Evolutionary conservation across 257 asterid genomes (phyloP).

Genomic region (Primulina huaijiensis): DNA sequence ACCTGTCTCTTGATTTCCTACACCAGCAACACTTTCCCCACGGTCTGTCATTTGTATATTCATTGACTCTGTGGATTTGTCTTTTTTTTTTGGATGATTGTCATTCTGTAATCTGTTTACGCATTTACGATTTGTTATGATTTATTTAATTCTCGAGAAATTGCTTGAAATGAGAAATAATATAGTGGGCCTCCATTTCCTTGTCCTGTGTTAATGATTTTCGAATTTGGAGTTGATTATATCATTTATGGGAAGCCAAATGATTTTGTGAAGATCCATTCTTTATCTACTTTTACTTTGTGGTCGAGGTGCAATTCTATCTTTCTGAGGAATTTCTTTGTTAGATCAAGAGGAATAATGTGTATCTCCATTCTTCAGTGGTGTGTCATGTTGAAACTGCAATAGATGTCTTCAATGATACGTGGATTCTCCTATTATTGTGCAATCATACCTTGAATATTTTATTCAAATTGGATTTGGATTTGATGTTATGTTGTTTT

Average conservation of each 20-base stretch:
- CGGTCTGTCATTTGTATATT: slow-evolving; percentile 43
- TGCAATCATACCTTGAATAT: slow-evolving; percentile 13
- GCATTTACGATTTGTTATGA: background rate
- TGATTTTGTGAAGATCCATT: background rate
- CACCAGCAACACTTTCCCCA: slow-evolving; percentile 85
- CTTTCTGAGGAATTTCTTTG: background rate
- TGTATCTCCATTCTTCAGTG: background rate
- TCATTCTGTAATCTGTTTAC: background rate
- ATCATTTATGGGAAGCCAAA: background rate
- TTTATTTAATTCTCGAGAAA: background rate
- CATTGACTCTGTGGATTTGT: background rate
- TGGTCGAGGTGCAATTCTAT: background rate
- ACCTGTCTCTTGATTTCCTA: slow-evolving; percentile 64
- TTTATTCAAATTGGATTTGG: slow-evolving; percentile 8
- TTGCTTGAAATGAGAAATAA: background rate
- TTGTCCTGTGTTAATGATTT: slow-evolving; percentile 15
- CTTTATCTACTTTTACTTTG: background rate
- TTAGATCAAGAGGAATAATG: slow-evolving; percentile 1
- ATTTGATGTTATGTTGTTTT: background rate
- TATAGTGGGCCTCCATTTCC: background rate
- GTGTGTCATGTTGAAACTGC: background rate
- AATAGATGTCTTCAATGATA: slow-evolving; percentile 5
- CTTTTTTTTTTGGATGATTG: background rate
- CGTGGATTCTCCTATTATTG: slow-evolving; percentile 8
- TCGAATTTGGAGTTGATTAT: slow-evolving; percentile 8